Base-by-base conservation (phyloP, 2,329 filamentous ascomycete genomes). In the Boeremia exigua region DNA sequence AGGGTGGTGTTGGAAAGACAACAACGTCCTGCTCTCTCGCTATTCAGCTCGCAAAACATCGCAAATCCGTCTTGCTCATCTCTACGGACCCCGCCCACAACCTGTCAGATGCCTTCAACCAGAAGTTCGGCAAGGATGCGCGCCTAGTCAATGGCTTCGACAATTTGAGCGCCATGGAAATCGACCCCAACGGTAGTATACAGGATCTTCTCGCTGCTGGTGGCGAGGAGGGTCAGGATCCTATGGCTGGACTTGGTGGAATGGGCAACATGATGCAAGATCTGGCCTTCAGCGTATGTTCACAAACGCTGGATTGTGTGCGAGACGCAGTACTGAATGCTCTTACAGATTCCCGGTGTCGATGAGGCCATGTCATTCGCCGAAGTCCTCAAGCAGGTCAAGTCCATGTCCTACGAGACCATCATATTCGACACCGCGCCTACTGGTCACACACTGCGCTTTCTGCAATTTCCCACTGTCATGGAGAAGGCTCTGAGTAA, bases 301-400 rank as follows among this genome's bases (percentile, higher is more conserved):
- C 10, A 36, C 11, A 15, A 4, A 8, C 4, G 23, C n/a, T 10
- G 9, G 4, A 3, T 4, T 28, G 25, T 43, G 6, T 4, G 39
- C 12, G 23, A 7, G 25, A 3, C 17, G 17, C 2, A 27, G 7
- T 15, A 28, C 51, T 61, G 38, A 65, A 17, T 37, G 29, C 48
- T 36, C 44, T 9, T 4, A 25, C 48, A 96, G 91, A 99, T 99
- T 60, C 95, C 95, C 15, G 95, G 95, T 79, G 96, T 99, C 60
- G 95, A 99, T 75, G 95, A 99, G 79, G 95, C 95, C 77, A 99
- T 99, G 95, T 97, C 93, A 54, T 99, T 99, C 74, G 95, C 95
- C 75, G 95, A 99, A 81, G 95, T 99, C 62, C 85, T 99, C 71
- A 99, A 99, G 80, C 95, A 99, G 79, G 95, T 99, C 81, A 98